Evolutionary conservation across 2,329 filamentous ascomycete species (phyloP), one percentile per base, ranked within the genome.

Genomic region (Sclerotinia sclerotiorum): DNA sequence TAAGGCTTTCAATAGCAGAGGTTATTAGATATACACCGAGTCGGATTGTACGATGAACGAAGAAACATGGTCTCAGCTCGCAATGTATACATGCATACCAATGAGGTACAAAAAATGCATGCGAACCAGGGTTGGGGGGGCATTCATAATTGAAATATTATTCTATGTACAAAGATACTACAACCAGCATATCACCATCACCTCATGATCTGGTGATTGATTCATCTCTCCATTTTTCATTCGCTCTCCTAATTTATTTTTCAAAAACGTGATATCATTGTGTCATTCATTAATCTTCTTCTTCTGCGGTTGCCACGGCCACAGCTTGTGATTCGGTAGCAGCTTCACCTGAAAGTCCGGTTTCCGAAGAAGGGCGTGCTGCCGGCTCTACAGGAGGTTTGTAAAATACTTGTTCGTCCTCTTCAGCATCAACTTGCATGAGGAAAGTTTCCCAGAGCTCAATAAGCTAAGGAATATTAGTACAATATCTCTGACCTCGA

Each of bases 391-490:
- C 84, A 3, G 87, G 87, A 5, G 87, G 86, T 68, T 85, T 84
- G 78, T 89, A 89, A 75, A 90, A 90, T 15, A 84, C 85, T 5
- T 85, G 84, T 70, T 89, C 92, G 72, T 97, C 93, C 69, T 98
- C 94, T 75, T 97, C 94, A 11, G 93, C 91, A 78, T 99, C 95
- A 55, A 99, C 84, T 79, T 97, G 95, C 85, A 98, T 90, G 65
- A 99, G 84, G 82, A 97, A 99, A 0, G 95, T 98, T 81, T 99
- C 95, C 95, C 95, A 99, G 71, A 98, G 90, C 80, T 99, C 95
- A 76, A 89, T 88, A 72, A 87, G 80, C 84, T 88, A 48, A 17
- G 60, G 27, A 24, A 72, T 67, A 73, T 69, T 57, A 68, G 67
- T 63, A 51, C 57, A 17, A 55, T 7, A 32, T 32, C 32, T 52